Conservation (phyloP, 2,329 filamentous ascomycete species). For the Dothistroma pini region DNA sequence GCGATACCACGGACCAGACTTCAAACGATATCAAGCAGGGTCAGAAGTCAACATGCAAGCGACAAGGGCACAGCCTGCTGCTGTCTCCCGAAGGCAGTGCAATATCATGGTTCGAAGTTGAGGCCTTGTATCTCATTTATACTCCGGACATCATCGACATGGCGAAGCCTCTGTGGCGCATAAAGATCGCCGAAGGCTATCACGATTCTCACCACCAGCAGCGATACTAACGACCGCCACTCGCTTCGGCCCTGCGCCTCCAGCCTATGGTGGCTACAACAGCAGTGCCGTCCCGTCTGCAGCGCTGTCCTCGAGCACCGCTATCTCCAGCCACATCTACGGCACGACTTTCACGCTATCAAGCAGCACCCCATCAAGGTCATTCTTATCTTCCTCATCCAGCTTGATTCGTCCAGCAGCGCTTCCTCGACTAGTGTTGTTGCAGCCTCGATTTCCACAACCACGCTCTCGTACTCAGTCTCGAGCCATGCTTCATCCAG, state of each 20-base stretch:
- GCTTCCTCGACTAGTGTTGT: background rate
- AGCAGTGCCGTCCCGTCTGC: background rate
- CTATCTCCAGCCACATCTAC: background rate
- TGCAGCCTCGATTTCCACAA: background rate
- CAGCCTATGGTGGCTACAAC: background rate
- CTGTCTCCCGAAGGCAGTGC: background rate
- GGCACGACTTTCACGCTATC: background rate
- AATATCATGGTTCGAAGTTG: background rate
- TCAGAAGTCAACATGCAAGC: background rate
- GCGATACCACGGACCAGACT: background rate
- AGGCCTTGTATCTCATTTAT: background rate
- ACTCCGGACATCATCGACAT: background rate
- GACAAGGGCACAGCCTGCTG: background rate
- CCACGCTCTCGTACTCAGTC: background rate
- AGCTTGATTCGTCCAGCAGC: background rate
- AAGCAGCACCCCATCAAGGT: background rate
- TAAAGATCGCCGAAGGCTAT: background rate
- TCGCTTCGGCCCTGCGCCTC: background rate
- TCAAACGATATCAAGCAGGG: background rate
- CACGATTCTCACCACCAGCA: background rate
- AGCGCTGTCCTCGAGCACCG: background rate
- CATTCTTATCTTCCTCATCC: background rate
- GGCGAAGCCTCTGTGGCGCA: no score
- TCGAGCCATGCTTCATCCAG: no score
- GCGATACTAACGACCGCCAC: background rate